phyloP scores from a whole-genome alignment of 1,284 basidiomycete genomes.

The Ustilago trichophora region DNA sequence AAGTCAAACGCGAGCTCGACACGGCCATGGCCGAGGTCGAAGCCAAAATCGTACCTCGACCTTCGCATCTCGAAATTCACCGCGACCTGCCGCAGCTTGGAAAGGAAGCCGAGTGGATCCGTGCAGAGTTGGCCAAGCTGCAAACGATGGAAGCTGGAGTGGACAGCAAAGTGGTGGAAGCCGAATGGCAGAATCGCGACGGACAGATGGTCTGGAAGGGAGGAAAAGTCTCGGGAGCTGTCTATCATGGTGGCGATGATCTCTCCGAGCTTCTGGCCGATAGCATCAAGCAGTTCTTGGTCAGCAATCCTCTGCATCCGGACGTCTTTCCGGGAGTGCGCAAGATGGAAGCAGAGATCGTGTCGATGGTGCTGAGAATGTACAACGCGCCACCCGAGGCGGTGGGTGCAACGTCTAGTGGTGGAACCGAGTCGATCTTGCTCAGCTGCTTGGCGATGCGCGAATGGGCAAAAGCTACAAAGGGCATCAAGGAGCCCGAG shows the following conservation, averaged over 20 bases:
- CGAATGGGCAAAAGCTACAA: conserved; percentile 86
- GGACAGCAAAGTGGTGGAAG: conserved; percentile 24
- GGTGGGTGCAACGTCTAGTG: conserved; percentile 85
- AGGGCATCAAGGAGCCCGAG: conserved; percentile 90
- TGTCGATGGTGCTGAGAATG: conserved; percentile 84
- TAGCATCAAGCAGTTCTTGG: conserved; percentile 56
- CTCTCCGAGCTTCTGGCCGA: conserved; percentile 55
- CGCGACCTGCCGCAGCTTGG: conserved; percentile 54
- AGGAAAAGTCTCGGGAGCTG: conserved; percentile 65
- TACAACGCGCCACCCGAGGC: conserved; percentile 84
- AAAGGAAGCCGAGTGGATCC: conserved; percentile 54
- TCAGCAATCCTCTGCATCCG: conserved; percentile 90
- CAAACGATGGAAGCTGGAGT: conserved; percentile 55
- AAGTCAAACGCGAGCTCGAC: conserved; percentile 57
- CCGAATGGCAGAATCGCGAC: conserved; percentile 41
- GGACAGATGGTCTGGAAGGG: conserved; percentile 59
- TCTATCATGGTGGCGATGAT: conserved; percentile 66
- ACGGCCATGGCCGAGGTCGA: conserved; percentile 59
- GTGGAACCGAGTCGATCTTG: conserved; percentile 94
- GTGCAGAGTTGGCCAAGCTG: conserved; percentile 50
- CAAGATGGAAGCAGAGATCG: conserved; percentile 97
- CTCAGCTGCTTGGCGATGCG: conserved; percentile 94
- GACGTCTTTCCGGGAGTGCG: conserved; percentile 93
- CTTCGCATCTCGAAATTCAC: conserved; percentile 41
- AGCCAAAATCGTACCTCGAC: conserved; percentile 55